Base-by-base conservation (phyloP, 2,329 filamentous ascomycete species). In the Pseudonectria buxi region DNA sequence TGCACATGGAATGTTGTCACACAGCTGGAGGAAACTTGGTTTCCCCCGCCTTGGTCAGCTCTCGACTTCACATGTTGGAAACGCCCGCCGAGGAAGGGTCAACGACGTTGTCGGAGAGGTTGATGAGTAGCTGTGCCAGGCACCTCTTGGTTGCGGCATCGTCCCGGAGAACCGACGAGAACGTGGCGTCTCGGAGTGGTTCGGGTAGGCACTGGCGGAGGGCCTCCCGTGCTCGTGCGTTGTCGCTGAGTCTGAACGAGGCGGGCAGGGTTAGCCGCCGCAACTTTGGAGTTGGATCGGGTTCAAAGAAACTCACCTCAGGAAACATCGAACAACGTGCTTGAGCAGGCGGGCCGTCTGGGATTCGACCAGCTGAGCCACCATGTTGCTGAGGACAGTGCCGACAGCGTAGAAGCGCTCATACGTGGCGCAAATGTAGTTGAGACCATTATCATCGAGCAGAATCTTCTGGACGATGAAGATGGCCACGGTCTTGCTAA, bases 381-480 rank as follows among this genome's bases (percentile, higher is more conserved):
- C 92, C 92, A 98, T 98, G 59, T 96, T 98, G 68, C 87, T 95
- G 26, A 98, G 70, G 6, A 98, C 92, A 2, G 92, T 98, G 6
- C 92, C 92, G 5, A 98, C 92, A 7, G 92, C 92, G 52, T 96
- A 98, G 65, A 98, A 98, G 14, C 92, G 78, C 69, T 98, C 92
- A 54, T 98, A 98, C 1, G 92, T 98, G 46, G 94, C 90, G 65
- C 92, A 98, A 40, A 98, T 98, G 63, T 98, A 98, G 55, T 92
- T 92, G 44, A 98, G 74, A 4, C 92, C 92, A 53, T 94, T 90
- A 54, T 98, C 92, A 57, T 98, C 92, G 3, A 98, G 76, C 34
- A 98, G 68, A 16, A 98, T 98, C 73, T 98, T 98, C 65, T 98
- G 92, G 13, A 98, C 92, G 53, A 98, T 98, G 69, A 98, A 98